Percentiles rank a stretch among this genome's conserved stretches.
Evolutionary conservation across 331 rosid genomes (phyloP).

Genomic region (Acacia concinna): DNA sequence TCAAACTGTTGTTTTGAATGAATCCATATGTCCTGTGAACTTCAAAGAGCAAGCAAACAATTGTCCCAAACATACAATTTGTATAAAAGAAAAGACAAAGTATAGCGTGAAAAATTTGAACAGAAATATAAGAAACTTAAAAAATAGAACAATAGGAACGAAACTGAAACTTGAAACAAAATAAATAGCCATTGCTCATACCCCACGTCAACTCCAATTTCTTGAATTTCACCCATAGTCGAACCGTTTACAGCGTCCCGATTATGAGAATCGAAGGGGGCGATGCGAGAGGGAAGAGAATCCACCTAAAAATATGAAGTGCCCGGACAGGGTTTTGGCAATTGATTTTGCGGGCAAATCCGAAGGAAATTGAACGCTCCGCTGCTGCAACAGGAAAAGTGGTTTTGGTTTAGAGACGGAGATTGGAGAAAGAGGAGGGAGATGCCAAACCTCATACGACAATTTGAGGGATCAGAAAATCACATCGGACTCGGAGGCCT

Average conservation of each 20-base stretch:
- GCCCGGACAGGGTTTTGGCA: neutral
- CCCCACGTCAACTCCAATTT: neutral
- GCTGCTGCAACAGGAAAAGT: neutral
- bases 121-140: neutral
- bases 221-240: neutral
- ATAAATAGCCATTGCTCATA: neutral
- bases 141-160: neutral
- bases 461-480: neutral
- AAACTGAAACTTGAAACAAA: neutral
- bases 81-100: neutral
- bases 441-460: neutral
- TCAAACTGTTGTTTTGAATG: neutral
- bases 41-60: neutral
- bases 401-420: neutral
- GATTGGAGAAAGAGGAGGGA: neutral
- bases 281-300: neutral
- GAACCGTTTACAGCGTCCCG: neutral
- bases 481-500: neutral
- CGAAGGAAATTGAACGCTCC: neutral
- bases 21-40: neutral
- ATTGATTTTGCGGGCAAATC: neutral
- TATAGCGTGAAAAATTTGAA: neutral
- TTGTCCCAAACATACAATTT: neutral
- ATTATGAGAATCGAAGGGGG: neutral
- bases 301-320: neutral